Conservation (phyloP, 2,329 filamentous ascomycete species). For the Phoma sp. region DNA sequence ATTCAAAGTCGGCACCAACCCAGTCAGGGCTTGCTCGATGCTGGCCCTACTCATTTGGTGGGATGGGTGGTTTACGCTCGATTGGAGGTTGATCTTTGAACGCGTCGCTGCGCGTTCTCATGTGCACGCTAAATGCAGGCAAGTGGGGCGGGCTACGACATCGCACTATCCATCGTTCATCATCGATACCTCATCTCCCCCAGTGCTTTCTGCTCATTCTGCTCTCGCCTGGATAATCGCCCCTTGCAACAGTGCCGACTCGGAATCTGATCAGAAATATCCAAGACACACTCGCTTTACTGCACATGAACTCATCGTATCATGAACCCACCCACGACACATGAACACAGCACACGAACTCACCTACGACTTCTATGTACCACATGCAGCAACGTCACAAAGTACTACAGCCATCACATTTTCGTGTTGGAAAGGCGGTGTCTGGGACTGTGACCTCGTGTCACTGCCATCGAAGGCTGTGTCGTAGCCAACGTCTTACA, state of each 20-base stretch:
- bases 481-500: background rate
- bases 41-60: slow-evolving; percentile 28
- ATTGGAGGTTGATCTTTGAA: background rate
- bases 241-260: too few relatives aligned
- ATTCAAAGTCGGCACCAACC: slow-evolving; percentile 51
- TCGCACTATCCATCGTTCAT: background rate
- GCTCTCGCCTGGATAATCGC: background rate
- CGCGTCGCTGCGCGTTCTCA: slow-evolving; percentile 22
- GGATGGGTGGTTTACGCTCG: background rate
- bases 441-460: background rate
- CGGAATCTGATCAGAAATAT: too few relatives aligned
- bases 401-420: background rate
- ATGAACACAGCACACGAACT: too few relatives aligned
- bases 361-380: too few relatives aligned
- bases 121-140: slow-evolving; percentile 12
- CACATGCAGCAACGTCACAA: background rate
- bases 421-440: background rate
- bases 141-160: background rate
- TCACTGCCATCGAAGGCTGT: background rate
- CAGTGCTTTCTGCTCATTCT: background rate
- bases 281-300: too few relatives aligned
- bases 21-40: slow-evolving; percentile 46
- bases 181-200: background rate
- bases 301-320: too few relatives aligned
- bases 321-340: too few relatives aligned